Conservation (phyloP, 305 asterid genomes). For the Fraxinus paxiana region DNA sequence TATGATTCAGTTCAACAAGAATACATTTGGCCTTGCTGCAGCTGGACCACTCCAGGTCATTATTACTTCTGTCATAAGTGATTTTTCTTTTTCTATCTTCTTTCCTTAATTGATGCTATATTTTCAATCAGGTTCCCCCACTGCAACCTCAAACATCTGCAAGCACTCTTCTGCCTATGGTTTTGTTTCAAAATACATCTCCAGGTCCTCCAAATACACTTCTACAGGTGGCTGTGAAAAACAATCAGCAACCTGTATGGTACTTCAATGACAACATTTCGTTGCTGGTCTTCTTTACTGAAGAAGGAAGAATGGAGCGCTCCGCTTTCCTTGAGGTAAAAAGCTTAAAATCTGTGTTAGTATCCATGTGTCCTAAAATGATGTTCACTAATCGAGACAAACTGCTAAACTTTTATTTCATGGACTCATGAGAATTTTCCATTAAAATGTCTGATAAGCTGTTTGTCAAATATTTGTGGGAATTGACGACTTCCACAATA, state of each 20-base stretch:
- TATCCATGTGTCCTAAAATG: not conserved
- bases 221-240: conserved; percentile 94
- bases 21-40: conserved; percentile 94
- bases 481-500: conserved; percentile 15
- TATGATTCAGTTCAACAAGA: conserved; percentile 98
- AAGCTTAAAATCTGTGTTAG: not conserved
- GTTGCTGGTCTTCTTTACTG: conserved; percentile 55
- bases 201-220: conserved; percentile 78
- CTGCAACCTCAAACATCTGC: conserved; percentile 84
- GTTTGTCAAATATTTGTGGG: conserved; percentile 15
- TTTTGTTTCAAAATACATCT: conserved; percentile 73
- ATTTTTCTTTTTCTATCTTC: not conserved
- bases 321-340: conserved; percentile 79
- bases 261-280: conserved; percentile 74
- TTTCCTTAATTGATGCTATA: conserved; percentile 14
- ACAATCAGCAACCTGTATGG: conserved; percentile 97
- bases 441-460: conserved; percentile 1
- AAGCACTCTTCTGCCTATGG: conserved; percentile 83
- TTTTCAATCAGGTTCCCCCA: conserved; percentile 60
- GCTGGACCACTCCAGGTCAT: conserved; percentile 84
- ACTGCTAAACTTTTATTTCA: not conserved
- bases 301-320: conserved; percentile 98
- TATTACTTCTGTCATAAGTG: not conserved
- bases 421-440: not conserved
- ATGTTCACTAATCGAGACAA: not conserved